Evolutionary conservation across 2,329 filamentous ascomycete species (phyloP), one percentile per base, ranked within the genome.

Genomic region (Colletotrichum graminicola): DNA sequence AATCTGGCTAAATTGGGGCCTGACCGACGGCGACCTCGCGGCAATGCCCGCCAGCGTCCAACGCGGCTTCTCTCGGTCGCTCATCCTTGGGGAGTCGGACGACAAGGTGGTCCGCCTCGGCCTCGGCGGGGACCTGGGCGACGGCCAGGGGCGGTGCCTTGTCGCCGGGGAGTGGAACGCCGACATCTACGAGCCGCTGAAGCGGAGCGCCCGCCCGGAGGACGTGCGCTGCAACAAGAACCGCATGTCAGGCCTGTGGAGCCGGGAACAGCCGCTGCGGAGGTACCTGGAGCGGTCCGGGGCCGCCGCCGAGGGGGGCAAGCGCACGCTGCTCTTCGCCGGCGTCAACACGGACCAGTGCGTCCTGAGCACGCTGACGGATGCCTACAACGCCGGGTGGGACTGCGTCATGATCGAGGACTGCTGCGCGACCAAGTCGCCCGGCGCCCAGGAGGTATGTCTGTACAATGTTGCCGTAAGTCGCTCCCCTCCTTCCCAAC

Each of bases 271-370:
- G 55, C 79, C 81, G 10, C 79, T 87, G 56, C 82, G 82, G 65
- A 77, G 78, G 49, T 83, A 81, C 49, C 76, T 89, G 61, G 59
- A 54, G 29, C 26, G n/a, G 8, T 14, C 51, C 11, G 57, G 56
- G 43, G 34, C 54, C 43, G 43, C 12, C n/a, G 59, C 5, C 21
- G 52, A 36, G 51, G 73, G 81, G 59, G 80, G 80, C 0, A 83
- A 83, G 68, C 83, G 74, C 55, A 90, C 87, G 6, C 76, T 90
- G 55, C 75, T 91, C 26, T 89, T 90, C 73, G 79, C 86, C 1
- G 88, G 89, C 0, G 88, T 90, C 16, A 90, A 91, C 75, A 89
- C 88, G 3, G 88, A 91, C 78, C 88, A 90, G 76, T 90, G 88
- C 75, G 88, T 91, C 10, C 81, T 85, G 29, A 86, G 87, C 1